Evolutionary conservation across 768 basidiomycete genomes (phyloP).

Genomic region (Boletus reticuloceps): DNA sequence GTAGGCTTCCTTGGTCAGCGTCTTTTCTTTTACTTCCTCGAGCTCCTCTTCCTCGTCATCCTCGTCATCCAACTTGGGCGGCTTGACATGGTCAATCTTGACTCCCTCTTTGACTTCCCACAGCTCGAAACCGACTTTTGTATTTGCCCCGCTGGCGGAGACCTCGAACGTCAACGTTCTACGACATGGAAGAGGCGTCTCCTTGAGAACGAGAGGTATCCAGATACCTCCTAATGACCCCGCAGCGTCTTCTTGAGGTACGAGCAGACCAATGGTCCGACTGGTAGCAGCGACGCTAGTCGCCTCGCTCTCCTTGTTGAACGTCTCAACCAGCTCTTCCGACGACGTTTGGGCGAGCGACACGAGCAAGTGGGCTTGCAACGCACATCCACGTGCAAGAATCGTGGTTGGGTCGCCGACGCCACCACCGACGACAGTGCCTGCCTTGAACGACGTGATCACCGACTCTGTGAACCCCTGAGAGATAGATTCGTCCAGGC

Average conservation of each 20-base stretch:
- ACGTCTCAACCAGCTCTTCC: slow-evolving; percentile 50
- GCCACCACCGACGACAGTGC: slow-evolving; percentile 69
- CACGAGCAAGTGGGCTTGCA: slow-evolving; percentile 66
- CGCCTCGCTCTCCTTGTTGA: slow-evolving; percentile 40
- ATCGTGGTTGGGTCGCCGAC: slow-evolving; percentile 77
- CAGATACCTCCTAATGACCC: slow-evolving; percentile 56
- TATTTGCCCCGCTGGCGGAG: slow-evolving; percentile 38
- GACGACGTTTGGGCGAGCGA: slow-evolving; percentile 47
- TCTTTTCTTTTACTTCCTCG: slow-evolving; percentile 63
- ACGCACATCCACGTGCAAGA: slow-evolving; percentile 71
- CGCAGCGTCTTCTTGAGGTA: slow-evolving; percentile 47
- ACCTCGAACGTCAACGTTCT: slow-evolving; percentile 59
- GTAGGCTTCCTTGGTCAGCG: slow-evolving; percentile 50
- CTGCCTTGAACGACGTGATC: slow-evolving; percentile 61
- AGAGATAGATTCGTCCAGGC: slow-evolving; percentile 59
- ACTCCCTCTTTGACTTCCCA: slow-evolving; percentile 76
- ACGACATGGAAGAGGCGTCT: slow-evolving; percentile 70
- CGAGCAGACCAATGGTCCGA: slow-evolving; percentile 61
- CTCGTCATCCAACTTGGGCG: slow-evolving; percentile 42
- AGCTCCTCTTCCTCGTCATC: slow-evolving; percentile 55
- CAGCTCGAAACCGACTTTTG: slow-evolving; percentile 59
- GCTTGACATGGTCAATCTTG: slow-evolving; percentile 55
- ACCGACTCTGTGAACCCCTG: slow-evolving; percentile 60
- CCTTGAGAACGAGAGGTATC: slow-evolving; percentile 63
- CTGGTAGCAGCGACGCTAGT: slow-evolving; percentile 54